Conservation (phyloP, 1,284 basidiomycete genomes). For the Austroboletus novae-zelandiae region DNA sequence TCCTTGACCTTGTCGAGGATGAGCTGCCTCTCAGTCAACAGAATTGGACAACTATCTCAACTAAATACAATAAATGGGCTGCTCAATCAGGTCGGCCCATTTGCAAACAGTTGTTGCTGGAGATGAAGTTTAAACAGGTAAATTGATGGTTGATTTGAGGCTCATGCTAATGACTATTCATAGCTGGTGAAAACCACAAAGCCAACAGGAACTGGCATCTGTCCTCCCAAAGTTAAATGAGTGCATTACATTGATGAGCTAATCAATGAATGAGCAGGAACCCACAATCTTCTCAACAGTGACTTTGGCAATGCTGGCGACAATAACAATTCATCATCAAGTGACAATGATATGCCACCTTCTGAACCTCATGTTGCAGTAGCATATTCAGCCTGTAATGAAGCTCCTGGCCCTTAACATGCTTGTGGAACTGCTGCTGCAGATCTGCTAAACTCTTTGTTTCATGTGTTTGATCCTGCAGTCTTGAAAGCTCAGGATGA, state of each 20-base stretch:
- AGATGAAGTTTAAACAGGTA: conserved; percentile 35
- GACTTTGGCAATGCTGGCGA: conserved; percentile 5
- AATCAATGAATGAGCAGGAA: conserved; percentile 24
- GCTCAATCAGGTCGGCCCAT: conserved; percentile 11
- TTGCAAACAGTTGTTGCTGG: conserved; percentile 25
- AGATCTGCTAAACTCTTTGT: background rate
- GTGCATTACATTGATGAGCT: conserved; percentile 28
- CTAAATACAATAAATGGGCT: conserved; percentile 30
- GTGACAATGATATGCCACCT: background rate
- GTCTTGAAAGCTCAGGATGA: background rate
- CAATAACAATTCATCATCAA: background rate
- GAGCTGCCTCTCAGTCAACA: conserved; percentile 18
- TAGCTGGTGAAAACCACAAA: conserved; percentile 24
- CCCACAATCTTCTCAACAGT: conserved; percentile 27
- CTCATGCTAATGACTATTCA: background rate
- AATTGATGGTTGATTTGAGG: conserved; percentile 1
- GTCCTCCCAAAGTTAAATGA: conserved; percentile 26
- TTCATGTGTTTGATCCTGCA: background rate
- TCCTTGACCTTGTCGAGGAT: conserved; percentile 18
- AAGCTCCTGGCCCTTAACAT: background rate
- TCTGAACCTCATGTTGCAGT: background rate
- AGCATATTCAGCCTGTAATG: background rate
- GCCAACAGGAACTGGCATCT: conserved; percentile 33
- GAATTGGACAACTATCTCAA: background rate
- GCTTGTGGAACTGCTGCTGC: background rate